Evolutionary conservation across 495 filamentous ascomycete genomes (phyloP).

Genomic region (Hypomontagnella submonticulosa): DNA sequence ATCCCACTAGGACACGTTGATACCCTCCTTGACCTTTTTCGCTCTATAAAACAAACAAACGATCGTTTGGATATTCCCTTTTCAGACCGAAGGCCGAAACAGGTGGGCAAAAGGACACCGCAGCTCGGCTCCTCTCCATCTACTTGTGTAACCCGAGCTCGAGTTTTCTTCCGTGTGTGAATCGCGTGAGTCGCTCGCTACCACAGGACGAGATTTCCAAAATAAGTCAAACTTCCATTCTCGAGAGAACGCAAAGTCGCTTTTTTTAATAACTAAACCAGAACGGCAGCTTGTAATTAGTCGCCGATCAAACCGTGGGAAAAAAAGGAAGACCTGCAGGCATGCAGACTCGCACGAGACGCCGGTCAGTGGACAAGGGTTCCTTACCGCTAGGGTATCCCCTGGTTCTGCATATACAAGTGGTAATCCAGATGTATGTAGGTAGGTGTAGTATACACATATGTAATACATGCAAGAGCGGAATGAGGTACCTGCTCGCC

Average conservation of each 20-base stretch:
- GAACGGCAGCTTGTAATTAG: slow-evolving; percentile 45
- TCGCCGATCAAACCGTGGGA: slow-evolving; percentile 46
- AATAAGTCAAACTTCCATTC: slow-evolving; percentile 26
- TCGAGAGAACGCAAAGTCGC: slow-evolving; percentile 28
- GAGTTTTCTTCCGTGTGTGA: slow-evolving; percentile 16
- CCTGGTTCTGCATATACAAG: slow-evolving; percentile 11
- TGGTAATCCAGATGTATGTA: background rate
- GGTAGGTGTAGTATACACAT: too few species aligned
- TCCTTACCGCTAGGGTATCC: slow-evolving; percentile 28
- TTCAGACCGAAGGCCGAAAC: slow-evolving; percentile 32
- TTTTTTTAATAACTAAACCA: slow-evolving; percentile 43
- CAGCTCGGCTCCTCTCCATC: slow-evolving; percentile 37
- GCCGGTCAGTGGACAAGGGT: slow-evolving; percentile 17
- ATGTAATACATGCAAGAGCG: too few species aligned
- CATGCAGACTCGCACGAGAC: slow-evolving; percentile 32
- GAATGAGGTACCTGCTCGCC: too few species aligned
- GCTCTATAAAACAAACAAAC: slow-evolving; percentile 1
- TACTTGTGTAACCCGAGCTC: slow-evolving; percentile 32
- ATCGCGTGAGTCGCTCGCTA: slow-evolving; percentile 12
- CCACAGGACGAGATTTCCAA: slow-evolving; percentile 19
- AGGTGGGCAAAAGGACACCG: slow-evolving; percentile 34
- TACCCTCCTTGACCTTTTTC: slow-evolving; percentile 9
- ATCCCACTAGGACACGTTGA: slow-evolving; percentile 14
- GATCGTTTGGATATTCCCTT: slow-evolving; percentile 19
- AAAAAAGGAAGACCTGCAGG: slow-evolving; percentile 19